Conservation (phyloP, 176 grass and related monocot genomes). For the Melocanna baccifera region DNA sequence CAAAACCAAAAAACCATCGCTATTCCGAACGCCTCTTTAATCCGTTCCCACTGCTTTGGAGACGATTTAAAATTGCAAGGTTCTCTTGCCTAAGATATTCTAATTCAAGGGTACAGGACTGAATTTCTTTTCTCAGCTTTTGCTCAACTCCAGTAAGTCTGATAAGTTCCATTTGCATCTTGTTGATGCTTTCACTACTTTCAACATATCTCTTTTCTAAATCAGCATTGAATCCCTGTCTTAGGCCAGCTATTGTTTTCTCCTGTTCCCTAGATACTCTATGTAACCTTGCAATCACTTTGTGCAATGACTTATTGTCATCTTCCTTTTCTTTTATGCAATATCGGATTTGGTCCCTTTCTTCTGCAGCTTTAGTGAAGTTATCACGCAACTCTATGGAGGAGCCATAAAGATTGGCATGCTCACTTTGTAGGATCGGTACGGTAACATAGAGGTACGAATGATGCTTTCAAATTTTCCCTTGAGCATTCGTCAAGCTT, state of each 20-base stretch:
- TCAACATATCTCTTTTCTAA: constrained; percentile 36
- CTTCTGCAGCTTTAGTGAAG: constrained; percentile 28
- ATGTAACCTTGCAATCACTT: constrained; percentile 59
- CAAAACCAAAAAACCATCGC: too few relatives aligned
- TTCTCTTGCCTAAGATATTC: constrained; percentile 69
- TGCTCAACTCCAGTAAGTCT: constrained; percentile 65
- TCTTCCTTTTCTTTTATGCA: constrained; percentile 55
- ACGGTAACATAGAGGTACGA: too few relatives aligned
- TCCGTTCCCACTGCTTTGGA: constrained; percentile 36
- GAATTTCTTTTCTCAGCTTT: constrained; percentile 58
- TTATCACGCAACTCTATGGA: constrained; percentile 40
- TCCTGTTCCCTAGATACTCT: constrained; percentile 61
- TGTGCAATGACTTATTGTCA: constrained; percentile 45
- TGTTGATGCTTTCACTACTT: constrained; percentile 32
- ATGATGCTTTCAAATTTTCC: too few relatives aligned
- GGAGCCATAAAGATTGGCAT: constrained; percentile 22
- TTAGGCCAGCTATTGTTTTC: constrained; percentile 61
- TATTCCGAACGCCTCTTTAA: too few relatives aligned
- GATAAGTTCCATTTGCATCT: constrained; percentile 61
- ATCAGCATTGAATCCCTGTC: constrained; percentile 45
- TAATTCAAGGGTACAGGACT: constrained; percentile 43
- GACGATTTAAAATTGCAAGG: constrained; percentile 32
- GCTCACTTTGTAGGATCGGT: too few relatives aligned
- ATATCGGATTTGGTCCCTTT: constrained; percentile 40
- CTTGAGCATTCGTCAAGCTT: too few relatives aligned